phyloP scores from a whole-genome alignment of 2,329 filamentous ascomycete species.

The Neurospora sp. region DNA sequence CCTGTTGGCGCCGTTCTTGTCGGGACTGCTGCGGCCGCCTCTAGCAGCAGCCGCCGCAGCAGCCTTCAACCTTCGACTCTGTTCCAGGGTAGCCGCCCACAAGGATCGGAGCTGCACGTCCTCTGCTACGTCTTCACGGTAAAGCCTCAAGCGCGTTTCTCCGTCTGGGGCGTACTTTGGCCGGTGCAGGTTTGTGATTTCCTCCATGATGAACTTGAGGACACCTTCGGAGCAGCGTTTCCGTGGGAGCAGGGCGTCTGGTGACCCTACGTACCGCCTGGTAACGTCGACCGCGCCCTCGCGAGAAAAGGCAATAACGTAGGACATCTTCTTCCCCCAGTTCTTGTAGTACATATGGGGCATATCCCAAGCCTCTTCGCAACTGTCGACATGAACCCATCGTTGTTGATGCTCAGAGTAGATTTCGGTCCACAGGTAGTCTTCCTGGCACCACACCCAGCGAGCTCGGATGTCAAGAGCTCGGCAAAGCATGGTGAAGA shows the following conservation, averaged over 20 bases:
- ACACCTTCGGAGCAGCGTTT: constrained; percentile 83
- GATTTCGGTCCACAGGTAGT: constrained; percentile 96
- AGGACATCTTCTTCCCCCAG: constrained; percentile 94
- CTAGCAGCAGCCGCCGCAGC: neutral
- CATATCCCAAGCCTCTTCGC: constrained; percentile 92
- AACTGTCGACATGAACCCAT: constrained; percentile 95
- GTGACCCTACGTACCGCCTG: constrained; percentile 44
- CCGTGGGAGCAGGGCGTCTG: constrained; percentile 27
- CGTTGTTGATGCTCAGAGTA: constrained; percentile 88
- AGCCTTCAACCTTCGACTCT: neutral
- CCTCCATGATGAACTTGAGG: constrained; percentile 80
- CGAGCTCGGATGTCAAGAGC: constrained; percentile 83
- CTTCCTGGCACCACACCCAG: constrained; percentile 98
- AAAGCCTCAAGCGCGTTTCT: constrained; percentile 69
- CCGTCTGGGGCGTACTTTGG: constrained; percentile 63
- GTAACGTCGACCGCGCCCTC: constrained; percentile 67
- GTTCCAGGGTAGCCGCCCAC: neutral
- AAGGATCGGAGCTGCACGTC: constrained; percentile 57
- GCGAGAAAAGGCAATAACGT: constrained; percentile 92
- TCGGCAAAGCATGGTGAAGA: constrained; percentile 96
- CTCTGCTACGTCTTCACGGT: constrained; percentile 71
- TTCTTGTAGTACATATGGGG: constrained; percentile 87
- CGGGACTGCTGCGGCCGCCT: neutral
- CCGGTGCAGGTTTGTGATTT: constrained; percentile 78
- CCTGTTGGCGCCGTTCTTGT: neutral